Base-by-base conservation (phyloP, 129 eudicot species). In the Ambrosia trifida region DNA sequence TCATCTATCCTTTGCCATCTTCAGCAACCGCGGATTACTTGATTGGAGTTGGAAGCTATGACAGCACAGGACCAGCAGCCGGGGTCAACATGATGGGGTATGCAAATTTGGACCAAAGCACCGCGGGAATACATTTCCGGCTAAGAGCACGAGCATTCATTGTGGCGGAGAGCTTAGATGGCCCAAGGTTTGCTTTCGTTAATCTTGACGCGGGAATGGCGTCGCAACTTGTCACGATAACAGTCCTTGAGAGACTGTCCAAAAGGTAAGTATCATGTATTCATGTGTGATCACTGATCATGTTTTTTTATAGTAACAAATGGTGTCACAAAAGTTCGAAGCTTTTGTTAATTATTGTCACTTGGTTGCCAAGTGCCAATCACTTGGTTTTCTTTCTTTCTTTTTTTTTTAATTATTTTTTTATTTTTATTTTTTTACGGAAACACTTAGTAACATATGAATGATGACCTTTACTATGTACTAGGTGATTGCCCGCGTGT, bases 41-140 rank as follows among this genome's bases (percentile, higher is more conserved):
- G 80, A 84, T 87, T 11, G 95, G 95, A 46, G 80, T 87, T 10
- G 95, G 95, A 20, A 87, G 90, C 84, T 80, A 84, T 13, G 95
- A 87, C 72, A 82, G 81, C 74, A 87, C 95, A 0, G 95, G 88
- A 30, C 95, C 95, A 11, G 95, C 95, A 38, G 87, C 88, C 1
- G 87, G 84, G 24, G 83, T 87, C 62, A 87, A 87, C 84, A 87
- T 87, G 95, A 87, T 85, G 95, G 95, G 95, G 11, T 87, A 87
- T 57, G 95, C 79, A 66, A 82, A 85, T 56, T 51, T 85, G 56
- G 82, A 82, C 3, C 95, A 87, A 65, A 79, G 24, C 62, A 83
- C 90, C 0, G 85, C 81, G 0, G 95, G 95, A 45, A 62, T 87
- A 52, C 95, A 87, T 72, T 87, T 87, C 51, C 74, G 95, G 40